Percentiles rank a stretch among this genome's conserved stretches.
These are phyloP conservation scores for Ogataea minuta DNA, from an alignment of 805 yeast species.

Conservation along the genomic window DNA sequence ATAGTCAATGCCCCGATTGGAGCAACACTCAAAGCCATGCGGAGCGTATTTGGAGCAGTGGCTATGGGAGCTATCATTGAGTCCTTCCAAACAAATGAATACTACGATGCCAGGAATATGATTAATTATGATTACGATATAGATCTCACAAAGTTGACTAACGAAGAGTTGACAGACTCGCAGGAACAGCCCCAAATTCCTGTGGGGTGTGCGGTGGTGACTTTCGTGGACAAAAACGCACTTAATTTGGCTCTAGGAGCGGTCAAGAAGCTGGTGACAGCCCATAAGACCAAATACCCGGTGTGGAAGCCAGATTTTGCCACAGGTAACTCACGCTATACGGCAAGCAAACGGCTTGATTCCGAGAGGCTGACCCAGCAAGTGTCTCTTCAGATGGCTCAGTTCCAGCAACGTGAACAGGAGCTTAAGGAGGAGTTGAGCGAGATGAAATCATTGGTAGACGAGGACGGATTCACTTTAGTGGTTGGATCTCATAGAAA, in stretches of 20 bases:
- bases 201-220: slow-evolving; percentile 68
- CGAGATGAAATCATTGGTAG: slow-evolving; percentile 62
- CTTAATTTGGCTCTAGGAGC: slow-evolving; percentile 61
- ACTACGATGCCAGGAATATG: slow-evolving; percentile 26
- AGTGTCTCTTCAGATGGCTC: slow-evolving; percentile 60
- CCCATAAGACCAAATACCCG: slow-evolving; percentile 27
- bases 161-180: slow-evolving; percentile 42
- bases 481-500: slow-evolving; percentile 87
- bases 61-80: slow-evolving; percentile 68
- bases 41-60: slow-evolving; percentile 54
- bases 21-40: slow-evolving; percentile 51
- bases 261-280: slow-evolving; percentile 48
- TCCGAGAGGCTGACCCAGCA: slow-evolving; percentile 49
- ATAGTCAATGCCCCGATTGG: slow-evolving; percentile 72
- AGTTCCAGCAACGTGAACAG: slow-evolving; percentile 70
- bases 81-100: slow-evolving; percentile 32
- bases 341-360: slow-evolving; percentile 44
- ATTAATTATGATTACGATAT: slow-evolving; percentile 42
- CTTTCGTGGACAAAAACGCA: slow-evolving; percentile 70
- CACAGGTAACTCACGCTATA: slow-evolving; percentile 41
- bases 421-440: slow-evolving; percentile 54
- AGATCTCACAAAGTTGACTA: slow-evolving; percentile 57
- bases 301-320: slow-evolving; percentile 39
- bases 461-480: slow-evolving; percentile 90
- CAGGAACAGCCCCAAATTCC: slow-evolving; percentile 51